These are phyloP conservation scores for Rasamsonia emersonii DNA, from an alignment of 2,329 filamentous ascomycete genomes.

Conservation along the genomic window DNA sequence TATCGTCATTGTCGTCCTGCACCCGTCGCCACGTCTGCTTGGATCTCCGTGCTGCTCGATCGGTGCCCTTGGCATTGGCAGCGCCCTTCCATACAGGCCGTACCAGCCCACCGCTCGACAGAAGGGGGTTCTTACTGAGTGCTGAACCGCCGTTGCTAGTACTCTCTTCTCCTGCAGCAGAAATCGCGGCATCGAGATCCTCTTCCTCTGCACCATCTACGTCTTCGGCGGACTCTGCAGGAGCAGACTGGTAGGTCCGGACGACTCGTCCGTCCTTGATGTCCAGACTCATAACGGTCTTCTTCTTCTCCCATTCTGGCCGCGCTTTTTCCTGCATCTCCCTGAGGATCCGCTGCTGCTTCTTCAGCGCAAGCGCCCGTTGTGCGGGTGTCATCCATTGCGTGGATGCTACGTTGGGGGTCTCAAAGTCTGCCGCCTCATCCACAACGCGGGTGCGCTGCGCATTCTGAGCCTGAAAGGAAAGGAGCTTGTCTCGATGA, in stretches of 20 bases:
- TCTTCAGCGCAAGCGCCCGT: conserved; percentile 71
- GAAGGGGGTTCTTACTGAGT: conserved; percentile 37
- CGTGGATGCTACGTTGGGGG: conserved; percentile 51
- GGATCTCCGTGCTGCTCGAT: conserved; percentile 16
- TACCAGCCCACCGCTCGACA: conserved; percentile 35
- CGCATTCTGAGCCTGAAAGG: conserved; percentile 79
- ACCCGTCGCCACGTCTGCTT: conserved; percentile 39
- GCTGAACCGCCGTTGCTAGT: conserved; percentile 20
- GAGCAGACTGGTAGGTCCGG: conserved; percentile 35
- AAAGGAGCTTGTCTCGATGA: conserved; percentile 71
- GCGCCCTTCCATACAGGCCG: conserved; percentile 38
- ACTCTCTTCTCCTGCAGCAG: conserved; percentile 11
- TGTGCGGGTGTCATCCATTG: conserved; percentile 83
- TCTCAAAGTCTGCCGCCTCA: conserved; percentile 69
- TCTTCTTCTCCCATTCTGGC: conserved; percentile 83
- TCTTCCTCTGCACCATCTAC: conserved; percentile 12
- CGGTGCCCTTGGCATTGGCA: conserved; percentile 21
- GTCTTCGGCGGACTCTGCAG: conserved; percentile 16
- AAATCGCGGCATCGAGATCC: conserved; percentile 8
- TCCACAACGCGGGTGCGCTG: conserved; percentile 76
- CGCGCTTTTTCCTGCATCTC: conserved; percentile 80
- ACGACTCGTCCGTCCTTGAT: conserved; percentile 69
- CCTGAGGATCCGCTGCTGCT: conserved; percentile 72
- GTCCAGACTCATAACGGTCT: conserved; percentile 77
- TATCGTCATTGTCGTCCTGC: conserved; percentile 39